Conservation (phyloP, 345 rosid genomes). For the Dovyalis caffra region DNA sequence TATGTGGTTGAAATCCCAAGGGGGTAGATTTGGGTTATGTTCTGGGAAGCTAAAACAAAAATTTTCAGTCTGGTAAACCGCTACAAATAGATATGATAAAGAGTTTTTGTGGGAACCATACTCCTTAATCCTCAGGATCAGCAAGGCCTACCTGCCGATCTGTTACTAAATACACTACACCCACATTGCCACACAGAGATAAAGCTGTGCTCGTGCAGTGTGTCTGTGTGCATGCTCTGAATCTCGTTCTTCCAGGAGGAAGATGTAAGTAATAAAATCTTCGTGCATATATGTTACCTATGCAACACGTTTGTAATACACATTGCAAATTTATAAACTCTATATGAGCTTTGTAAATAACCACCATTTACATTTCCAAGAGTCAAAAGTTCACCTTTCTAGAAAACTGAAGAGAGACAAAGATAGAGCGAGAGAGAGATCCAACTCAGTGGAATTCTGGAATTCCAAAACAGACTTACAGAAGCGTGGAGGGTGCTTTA, state of each 20-base stretch:
- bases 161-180: not conserved
- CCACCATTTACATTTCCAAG: not conserved
- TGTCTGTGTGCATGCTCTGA: not conserved
- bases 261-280: not conserved
- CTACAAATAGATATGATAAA: not conserved
- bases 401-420: not conserved
- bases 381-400: not conserved
- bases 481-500: not conserved
- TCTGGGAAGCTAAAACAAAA: not conserved
- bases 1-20: not conserved
- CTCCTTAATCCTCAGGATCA: not conserved
- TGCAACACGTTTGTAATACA: not conserved
- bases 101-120: not conserved
- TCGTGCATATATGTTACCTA: not conserved
- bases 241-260: not conserved
- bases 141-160: not conserved
- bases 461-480: not conserved
- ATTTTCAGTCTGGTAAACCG: not conserved
- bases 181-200: not conserved
- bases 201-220: not conserved
- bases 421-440: not conserved
- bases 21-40: not conserved
- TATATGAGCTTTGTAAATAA: not conserved
- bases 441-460: not conserved
- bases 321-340: not conserved